phyloP scores from a whole-genome alignment of 208 protist species.

The Crithidia fasciculata region DNA sequence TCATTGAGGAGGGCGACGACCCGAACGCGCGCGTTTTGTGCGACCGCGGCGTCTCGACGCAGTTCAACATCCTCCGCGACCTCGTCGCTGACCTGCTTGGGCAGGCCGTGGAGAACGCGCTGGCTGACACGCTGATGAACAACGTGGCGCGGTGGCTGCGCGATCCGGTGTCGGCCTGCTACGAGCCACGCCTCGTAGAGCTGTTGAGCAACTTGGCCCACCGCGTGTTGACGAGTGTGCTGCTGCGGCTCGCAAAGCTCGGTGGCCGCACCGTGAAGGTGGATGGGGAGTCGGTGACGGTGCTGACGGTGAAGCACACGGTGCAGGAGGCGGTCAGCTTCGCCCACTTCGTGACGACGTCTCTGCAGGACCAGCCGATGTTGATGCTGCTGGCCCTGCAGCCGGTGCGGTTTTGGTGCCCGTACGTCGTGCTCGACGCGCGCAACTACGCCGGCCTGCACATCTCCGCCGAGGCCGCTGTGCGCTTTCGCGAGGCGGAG shows the following conservation, averaged over 20 bases:
- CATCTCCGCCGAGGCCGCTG: conserved; percentile 47
- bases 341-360: conserved; percentile 71
- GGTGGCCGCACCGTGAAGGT: conserved; percentile 87
- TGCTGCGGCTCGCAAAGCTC: conserved; percentile 86
- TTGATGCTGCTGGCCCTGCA: conserved; percentile 80
- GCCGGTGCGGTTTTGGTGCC: conserved; percentile 82
- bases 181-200: conserved; percentile 87
- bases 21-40: conserved; percentile 71
- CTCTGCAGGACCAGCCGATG: conserved; percentile 90
- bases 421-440: conserved; percentile 71
- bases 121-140: conserved; percentile 73
- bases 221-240: conserved; percentile 76
- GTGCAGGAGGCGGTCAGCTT: conserved; percentile 85
- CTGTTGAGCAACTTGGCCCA: conserved; percentile 77
- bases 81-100: conserved; percentile 84
- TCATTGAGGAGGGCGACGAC: conserved; percentile 89
- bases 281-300: conserved; percentile 67
- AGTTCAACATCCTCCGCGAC: conserved; percentile 92
- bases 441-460: conserved; percentile 72
- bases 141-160: conserved; percentile 89
- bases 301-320: conserved; percentile 82
- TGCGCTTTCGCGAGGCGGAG: conserved; percentile 30
- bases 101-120: conserved; percentile 64
- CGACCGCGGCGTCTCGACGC: conserved; percentile 82
- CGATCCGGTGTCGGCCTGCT: conserved; percentile 75